Percentiles rank a stretch among this genome's conserved stretches.
Conservation (phyloP, 768 basidiomycete genomes). For the Coprinopsis cinerea region DNA sequence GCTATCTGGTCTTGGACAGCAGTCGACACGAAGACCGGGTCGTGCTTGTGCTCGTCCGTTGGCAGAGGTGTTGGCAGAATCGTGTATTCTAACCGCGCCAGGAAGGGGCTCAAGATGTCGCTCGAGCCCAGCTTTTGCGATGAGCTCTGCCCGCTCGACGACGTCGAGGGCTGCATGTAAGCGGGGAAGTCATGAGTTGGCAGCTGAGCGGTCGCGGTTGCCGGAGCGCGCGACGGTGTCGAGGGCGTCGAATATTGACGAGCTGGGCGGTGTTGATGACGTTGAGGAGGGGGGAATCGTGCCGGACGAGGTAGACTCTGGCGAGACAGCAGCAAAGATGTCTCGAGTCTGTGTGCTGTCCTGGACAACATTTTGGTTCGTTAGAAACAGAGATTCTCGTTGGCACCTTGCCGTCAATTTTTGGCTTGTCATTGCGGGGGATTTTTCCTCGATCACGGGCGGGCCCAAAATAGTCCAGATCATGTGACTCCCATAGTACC, state of each 20-base stretch:
- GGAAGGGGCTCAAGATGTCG: constrained; percentile 11
- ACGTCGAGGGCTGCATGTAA: constrained; percentile 25
- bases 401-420: not conserved
- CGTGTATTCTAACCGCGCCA: constrained; percentile 31
- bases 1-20: constrained; percentile 63
- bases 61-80: constrained; percentile 67
- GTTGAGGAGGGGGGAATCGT: constrained; percentile 66
- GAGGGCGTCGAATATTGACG: constrained; percentile 67
- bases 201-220: constrained; percentile 36
- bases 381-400: not conserved
- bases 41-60: constrained; percentile 32
- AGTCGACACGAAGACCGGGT: constrained; percentile 59
- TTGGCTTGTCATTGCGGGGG: not conserved
- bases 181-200: constrained; percentile 31
- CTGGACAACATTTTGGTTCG: constrained; percentile 31
- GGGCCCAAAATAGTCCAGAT: not conserved
- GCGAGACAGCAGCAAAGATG: constrained; percentile 54
- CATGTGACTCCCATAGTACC: not conserved
- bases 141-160: not conserved
- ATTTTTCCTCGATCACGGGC: not conserved
- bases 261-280: constrained; percentile 60
- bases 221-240: constrained; percentile 48
- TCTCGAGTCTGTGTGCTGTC: constrained; percentile 33
- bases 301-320: constrained; percentile 65
- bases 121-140: constrained; percentile 3